phyloP scores from a whole-genome alignment of 306 rosid genomes.

The Casuarina cunninghamiana region DNA sequence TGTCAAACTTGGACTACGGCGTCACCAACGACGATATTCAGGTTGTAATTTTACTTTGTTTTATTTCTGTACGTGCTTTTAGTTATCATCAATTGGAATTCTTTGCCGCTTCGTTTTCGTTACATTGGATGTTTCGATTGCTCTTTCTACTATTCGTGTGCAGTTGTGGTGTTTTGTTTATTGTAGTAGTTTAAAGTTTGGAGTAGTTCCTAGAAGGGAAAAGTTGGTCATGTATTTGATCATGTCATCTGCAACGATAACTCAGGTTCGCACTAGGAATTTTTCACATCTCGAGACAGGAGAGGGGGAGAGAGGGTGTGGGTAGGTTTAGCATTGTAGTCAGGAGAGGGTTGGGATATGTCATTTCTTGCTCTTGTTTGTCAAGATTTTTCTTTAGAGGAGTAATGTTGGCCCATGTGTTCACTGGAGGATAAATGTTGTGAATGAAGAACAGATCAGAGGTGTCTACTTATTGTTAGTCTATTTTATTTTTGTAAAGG shows the following conservation, averaged over 20 bases:
- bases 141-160: neutral
- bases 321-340: neutral
- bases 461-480: neutral
- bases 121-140: neutral
- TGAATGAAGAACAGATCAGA: no score
- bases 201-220: no score
- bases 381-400: neutral
- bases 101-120: neutral
- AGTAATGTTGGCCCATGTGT: neutral
- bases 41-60: slow-evolving; percentile 10
- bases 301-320: neutral
- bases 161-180: neutral
- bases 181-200: neutral
- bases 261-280: no score
- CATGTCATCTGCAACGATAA: no score
- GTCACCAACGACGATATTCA: slow-evolving; percentile 39
- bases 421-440: neutral
- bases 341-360: neutral
- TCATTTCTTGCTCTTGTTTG: neutral
- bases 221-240: no score
- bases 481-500: neutral
- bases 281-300: neutral
- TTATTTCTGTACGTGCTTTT: neutral
- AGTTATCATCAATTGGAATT: neutral
- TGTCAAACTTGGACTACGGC: slow-evolving; percentile 40